Evolutionary conservation across 164 flowering plant species (phyloP).

Genomic region (Cinnamomum chago): DNA sequence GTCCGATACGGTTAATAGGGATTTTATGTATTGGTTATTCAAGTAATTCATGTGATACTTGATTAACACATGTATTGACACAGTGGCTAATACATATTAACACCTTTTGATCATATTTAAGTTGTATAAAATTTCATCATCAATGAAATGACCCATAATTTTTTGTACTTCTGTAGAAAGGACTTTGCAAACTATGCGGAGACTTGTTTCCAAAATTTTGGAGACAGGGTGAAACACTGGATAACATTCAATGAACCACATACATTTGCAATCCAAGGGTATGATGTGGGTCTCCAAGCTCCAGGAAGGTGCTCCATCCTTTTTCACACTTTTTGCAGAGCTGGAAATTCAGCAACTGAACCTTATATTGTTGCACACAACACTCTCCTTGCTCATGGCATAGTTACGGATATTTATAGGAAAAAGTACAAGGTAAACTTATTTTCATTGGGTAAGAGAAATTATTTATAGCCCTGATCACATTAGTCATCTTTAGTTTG

Average conservation of each 20-base stretch:
- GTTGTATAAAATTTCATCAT: neutral
- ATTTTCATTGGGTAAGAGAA: neutral
- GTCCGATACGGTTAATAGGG: too few relatives aligned
- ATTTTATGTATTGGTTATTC: neutral
- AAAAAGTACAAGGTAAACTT: slow-evolving; percentile 65
- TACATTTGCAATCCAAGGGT: slow-evolving; percentile 70
- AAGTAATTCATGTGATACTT: neutral
- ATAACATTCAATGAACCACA: slow-evolving; percentile 95
- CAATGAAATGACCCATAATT: neutral
- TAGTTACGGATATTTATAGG: slow-evolving; percentile 52
- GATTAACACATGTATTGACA: too few relatives aligned
- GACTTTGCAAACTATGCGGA: slow-evolving; percentile 76
- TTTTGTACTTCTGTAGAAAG: slow-evolving; percentile 35
- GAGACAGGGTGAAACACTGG: slow-evolving; percentile 95
- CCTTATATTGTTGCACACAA: slow-evolving; percentile 87
- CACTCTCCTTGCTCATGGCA: slow-evolving; percentile 69
- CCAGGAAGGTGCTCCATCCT: slow-evolving; percentile 86
- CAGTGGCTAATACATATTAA: too few relatives aligned
- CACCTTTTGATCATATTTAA: too few relatives aligned
- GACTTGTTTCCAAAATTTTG: slow-evolving; percentile 76
- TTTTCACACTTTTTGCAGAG: slow-evolving; percentile 48
- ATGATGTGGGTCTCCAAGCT: slow-evolving; percentile 78
- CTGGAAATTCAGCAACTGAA: slow-evolving; percentile 83
- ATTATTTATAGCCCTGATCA: neutral
- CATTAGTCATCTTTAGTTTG: too few relatives aligned